Evolutionary conservation across 169 alveolate genomes (phyloP).

Genomic region (Eimeria acervulina): DNA sequence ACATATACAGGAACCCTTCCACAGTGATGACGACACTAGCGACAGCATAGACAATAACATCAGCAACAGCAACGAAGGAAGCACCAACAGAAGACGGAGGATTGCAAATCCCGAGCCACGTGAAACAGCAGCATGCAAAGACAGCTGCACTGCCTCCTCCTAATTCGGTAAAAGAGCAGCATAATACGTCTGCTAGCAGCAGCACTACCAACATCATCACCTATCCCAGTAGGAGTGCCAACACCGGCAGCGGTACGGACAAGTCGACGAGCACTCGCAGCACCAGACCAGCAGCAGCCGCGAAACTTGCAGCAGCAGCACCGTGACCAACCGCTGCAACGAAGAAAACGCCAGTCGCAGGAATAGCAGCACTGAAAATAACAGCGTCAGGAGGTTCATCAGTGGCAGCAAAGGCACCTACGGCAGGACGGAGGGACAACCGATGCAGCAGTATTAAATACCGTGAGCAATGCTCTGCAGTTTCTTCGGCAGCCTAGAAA

Average conservation of each 20-base stretch:
- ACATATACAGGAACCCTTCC: neutral
- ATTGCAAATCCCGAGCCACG: neutral
- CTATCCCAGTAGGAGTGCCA: neutral
- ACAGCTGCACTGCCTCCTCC: neutral
- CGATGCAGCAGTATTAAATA: neutral
- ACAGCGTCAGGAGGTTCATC: conserved; percentile 21
- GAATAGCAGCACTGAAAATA: neutral
- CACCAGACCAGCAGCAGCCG: neutral
- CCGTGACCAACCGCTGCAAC: neutral
- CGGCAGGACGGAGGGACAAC: neutral
- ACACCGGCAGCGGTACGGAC: neutral
- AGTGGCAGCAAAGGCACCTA: neutral
- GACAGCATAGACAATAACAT: no score
- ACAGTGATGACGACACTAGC: neutral
- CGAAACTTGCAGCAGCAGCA: neutral
- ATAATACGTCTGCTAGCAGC: neutral
- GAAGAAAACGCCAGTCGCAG: neutral
- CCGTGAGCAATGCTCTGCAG: neutral
- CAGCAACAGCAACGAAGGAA: neutral
- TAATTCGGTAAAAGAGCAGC: neutral
- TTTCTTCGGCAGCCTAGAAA: neutral
- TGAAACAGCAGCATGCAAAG: neutral
- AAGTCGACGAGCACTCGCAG: neutral
- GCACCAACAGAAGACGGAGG: neutral
- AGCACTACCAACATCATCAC: neutral